A percentile compares a stretch with the other conserved stretches of the same genome.
Evolutionary conservation across 1,139 yeast genomes (phyloP).

Genomic region (Nakaseomyces nivariensis): DNA sequence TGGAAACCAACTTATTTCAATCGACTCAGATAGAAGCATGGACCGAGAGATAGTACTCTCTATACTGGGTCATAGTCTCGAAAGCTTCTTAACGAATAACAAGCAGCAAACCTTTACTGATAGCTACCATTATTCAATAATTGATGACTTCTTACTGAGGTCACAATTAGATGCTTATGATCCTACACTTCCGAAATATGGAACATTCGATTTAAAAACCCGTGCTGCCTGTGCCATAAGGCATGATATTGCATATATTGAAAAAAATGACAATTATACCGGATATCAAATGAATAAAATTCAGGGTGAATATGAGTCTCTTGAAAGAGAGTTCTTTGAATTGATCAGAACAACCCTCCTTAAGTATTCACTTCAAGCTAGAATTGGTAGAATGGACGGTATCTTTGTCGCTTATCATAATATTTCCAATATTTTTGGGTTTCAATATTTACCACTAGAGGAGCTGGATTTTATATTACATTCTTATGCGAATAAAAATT

Average conservation of each 20-base stretch:
- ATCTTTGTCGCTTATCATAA: slow-evolving; percentile 89
- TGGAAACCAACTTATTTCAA: slow-evolving; percentile 39
- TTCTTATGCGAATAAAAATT: slow-evolving; percentile 25
- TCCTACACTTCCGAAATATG: slow-evolving; percentile 72
- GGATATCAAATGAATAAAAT: slow-evolving; percentile 56
- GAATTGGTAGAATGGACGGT: slow-evolving; percentile 96
- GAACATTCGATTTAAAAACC: slow-evolving; percentile 86
- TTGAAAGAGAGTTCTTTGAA: slow-evolving; percentile 70
- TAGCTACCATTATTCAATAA: slow-evolving; percentile 60
- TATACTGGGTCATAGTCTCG: slow-evolving; percentile 69
- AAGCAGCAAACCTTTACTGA: slow-evolving; percentile 15
- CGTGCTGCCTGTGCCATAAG: slow-evolving; percentile 84
- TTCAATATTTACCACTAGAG: slow-evolving; percentile 70
- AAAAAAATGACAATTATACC: slow-evolving; percentile 41
- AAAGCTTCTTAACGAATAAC: slow-evolving; percentile 53
- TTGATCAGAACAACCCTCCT: slow-evolving; percentile 65
- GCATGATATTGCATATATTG: slow-evolving; percentile 61
- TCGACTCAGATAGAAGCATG: slow-evolving; percentile 61
- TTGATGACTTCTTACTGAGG: slow-evolving; percentile 66
- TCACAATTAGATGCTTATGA: slow-evolving; percentile 88
- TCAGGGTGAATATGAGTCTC: slow-evolving; percentile 63
- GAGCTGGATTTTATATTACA: slow-evolving; percentile 60
- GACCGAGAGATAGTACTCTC: slow-evolving; percentile 68
- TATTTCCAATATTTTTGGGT: slow-evolving; percentile 71
- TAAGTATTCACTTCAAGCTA: slow-evolving; percentile 82